Conservation (phyloP, 345 rosid species). For the Anacardium occidentale region DNA sequence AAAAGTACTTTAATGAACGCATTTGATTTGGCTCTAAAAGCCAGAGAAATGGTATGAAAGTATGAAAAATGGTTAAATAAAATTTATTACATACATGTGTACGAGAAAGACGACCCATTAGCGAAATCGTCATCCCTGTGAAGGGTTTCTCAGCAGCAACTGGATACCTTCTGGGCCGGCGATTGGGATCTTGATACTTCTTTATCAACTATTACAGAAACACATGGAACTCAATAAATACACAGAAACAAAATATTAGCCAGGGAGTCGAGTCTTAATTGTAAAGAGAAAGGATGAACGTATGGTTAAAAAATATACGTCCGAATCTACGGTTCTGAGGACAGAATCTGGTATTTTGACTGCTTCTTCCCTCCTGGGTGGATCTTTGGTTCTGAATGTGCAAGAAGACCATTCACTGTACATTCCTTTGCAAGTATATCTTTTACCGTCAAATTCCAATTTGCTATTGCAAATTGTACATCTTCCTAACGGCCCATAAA, state of each 20-base stretch:
- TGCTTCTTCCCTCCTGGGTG: slow-evolving; percentile 58
- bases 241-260: neutral
- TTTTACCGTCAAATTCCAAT: slow-evolving; percentile 52
- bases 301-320: slow-evolving; percentile 29
- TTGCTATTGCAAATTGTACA: slow-evolving; percentile 58
- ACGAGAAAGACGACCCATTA: slow-evolving; percentile 62
- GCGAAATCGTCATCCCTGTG: slow-evolving; percentile 59
- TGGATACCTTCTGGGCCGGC: slow-evolving; percentile 43
- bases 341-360: slow-evolving; percentile 52
- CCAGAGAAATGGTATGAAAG: no score
- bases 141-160: slow-evolving; percentile 53
- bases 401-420: slow-evolving; percentile 86
- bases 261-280: no score
- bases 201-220: slow-evolving; percentile 47
- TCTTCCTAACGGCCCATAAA: slow-evolving; percentile 56
- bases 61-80: no score
- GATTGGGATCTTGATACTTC: slow-evolving; percentile 56
- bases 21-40: no score
- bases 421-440: slow-evolving; percentile 59
- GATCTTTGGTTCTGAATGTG: slow-evolving; percentile 51
- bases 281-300: neutral
- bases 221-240: neutral
- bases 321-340: slow-evolving; percentile 47
- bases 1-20: neutral
- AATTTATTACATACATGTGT: slow-evolving; percentile 49